phyloP scores from a whole-genome alignment of 1,139 yeast genomes.

The Blastobotrys illinoisensis region DNA sequence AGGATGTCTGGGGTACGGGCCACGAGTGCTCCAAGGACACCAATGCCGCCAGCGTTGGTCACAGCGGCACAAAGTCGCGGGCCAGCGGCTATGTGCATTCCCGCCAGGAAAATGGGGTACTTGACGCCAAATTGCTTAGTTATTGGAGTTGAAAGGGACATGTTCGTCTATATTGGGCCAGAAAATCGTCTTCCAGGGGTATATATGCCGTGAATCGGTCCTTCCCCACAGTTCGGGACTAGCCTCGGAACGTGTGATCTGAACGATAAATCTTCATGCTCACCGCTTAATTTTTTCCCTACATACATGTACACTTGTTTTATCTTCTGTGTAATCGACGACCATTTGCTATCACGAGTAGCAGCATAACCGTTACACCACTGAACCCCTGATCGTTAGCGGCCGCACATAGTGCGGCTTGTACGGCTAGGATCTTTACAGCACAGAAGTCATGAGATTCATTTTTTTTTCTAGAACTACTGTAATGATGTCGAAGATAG shows the following conservation, averaged over 20 bases:
- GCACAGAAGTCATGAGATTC: too few species aligned
- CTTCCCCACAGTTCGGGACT: not conserved
- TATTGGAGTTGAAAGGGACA: conserved; percentile 20
- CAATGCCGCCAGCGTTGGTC: conserved; percentile 29
- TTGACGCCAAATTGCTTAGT: conserved; percentile 26
- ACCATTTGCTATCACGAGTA: too few species aligned
- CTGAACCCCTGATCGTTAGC: too few species aligned
- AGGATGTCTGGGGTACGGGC: conserved; percentile 25
- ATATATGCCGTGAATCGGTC: not conserved
- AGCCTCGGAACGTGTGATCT: not conserved
- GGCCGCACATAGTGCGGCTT: not conserved
- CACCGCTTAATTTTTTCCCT: too few species aligned
- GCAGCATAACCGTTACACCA: too few species aligned
- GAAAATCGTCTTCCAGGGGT: not conserved
- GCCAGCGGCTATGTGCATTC: conserved; percentile 28
- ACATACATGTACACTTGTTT: too few species aligned
- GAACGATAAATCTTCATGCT: too few species aligned
- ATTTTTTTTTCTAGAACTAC: too few species aligned
- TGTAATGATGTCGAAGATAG: too few species aligned
- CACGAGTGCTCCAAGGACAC: conserved; percentile 25
- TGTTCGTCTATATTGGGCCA: not conserved
- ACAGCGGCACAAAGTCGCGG: conserved; percentile 31
- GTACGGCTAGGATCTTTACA: too few species aligned
- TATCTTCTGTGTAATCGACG: too few species aligned
- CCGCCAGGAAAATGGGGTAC: conserved; percentile 28